phyloP scores from a whole-genome alignment of 495 filamentous ascomycete species.

The Barbatosphaeria neglecta region DNA sequence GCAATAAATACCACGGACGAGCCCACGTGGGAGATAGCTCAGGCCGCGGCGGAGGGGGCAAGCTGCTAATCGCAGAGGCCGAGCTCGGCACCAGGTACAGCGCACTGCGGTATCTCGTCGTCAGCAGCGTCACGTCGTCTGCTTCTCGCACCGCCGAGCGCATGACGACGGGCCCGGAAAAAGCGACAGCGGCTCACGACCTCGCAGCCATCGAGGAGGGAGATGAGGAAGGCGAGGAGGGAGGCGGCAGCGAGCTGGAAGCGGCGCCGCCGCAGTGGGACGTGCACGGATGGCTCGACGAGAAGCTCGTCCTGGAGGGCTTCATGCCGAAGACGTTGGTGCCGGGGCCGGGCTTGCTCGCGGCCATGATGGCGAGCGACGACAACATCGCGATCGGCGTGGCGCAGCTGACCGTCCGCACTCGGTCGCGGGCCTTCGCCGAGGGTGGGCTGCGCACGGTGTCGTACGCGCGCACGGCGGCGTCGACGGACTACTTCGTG shows the following conservation, averaged over 20 bases:
- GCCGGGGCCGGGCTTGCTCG: slow-evolving; percentile 9
- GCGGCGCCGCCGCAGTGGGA: slow-evolving; percentile 12
- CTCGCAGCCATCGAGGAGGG: slow-evolving; percentile 11
- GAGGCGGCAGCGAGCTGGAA: slow-evolving; percentile 7
- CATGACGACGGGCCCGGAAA: background rate
- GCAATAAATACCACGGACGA: slow-evolving; percentile 13
- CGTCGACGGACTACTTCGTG: slow-evolving; percentile 14
- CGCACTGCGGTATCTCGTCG: slow-evolving; percentile 18
- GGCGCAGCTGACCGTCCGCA: slow-evolving; percentile 14
- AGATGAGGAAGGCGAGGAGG: slow-evolving; percentile 1
- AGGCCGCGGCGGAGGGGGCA: background rate
- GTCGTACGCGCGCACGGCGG: slow-evolving; percentile 15
- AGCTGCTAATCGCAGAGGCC: slow-evolving; percentile 15
- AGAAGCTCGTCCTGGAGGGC: slow-evolving; percentile 12
- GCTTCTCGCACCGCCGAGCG: slow-evolving; percentile 19
- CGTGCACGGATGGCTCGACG: slow-evolving; percentile 15
- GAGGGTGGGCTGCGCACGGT: slow-evolving; percentile 17
- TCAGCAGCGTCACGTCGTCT: slow-evolving; percentile 19
- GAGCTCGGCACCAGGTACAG: slow-evolving; percentile 17
- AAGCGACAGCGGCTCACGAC: too few relatives aligned
- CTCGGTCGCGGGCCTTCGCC: slow-evolving; percentile 17
- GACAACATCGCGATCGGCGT: slow-evolving; percentile 12
- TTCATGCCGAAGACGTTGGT: slow-evolving; percentile 13
- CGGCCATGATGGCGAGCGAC: slow-evolving; percentile 17
- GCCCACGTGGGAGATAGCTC: too few relatives aligned